phyloP scores from a whole-genome alignment of 2,329 filamentous ascomycete genomes.

The Daldinia sp. region DNA sequence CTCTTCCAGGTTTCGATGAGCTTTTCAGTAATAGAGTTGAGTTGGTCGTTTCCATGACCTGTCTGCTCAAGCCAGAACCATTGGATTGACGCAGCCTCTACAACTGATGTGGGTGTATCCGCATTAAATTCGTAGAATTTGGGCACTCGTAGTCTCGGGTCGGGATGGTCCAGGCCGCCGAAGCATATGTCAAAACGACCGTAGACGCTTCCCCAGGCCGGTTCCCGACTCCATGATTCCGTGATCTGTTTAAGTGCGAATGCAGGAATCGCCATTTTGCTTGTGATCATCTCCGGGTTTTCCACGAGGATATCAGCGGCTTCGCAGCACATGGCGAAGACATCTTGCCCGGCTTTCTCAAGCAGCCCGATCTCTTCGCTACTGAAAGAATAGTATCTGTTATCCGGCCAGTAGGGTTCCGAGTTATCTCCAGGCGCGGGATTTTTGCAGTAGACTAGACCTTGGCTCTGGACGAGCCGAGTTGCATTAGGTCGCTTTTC shows the following conservation, averaged over 20 bases:
- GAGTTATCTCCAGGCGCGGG: background rate
- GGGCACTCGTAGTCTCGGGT: slow-evolving; percentile 9
- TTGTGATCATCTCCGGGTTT: slow-evolving; percentile 1
- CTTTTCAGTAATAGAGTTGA: slow-evolving; percentile 6
- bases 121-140: slow-evolving; percentile 24
- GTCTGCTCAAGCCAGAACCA: slow-evolving; percentile 22
- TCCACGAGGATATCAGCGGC: slow-evolving; percentile 7
- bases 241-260: slow-evolving; percentile 9
- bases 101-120: slow-evolving; percentile 7
- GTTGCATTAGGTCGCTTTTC: slow-evolving; percentile 17
- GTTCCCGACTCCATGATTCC: slow-evolving; percentile 12
- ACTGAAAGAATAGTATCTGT: slow-evolving; percentile 17
- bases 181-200: slow-evolving; percentile 16
- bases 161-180: slow-evolving; percentile 8
- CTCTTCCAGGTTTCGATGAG: slow-evolving; percentile 14
- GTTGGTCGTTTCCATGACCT: slow-evolving; percentile 14
- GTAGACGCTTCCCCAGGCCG: slow-evolving; percentile 11
- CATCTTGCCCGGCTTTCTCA: slow-evolving; percentile 10
- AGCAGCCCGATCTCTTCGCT: slow-evolving; percentile 10
- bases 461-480: slow-evolving; percentile 18
- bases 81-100: slow-evolving; percentile 11
- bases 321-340: slow-evolving; percentile 18
- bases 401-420: slow-evolving; percentile 13
- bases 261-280: slow-evolving; percentile 15
- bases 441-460: slow-evolving; percentile 6